phyloP scores from a whole-genome alignment of 148 eudicot genomes.

The Polygonum maritimum region DNA sequence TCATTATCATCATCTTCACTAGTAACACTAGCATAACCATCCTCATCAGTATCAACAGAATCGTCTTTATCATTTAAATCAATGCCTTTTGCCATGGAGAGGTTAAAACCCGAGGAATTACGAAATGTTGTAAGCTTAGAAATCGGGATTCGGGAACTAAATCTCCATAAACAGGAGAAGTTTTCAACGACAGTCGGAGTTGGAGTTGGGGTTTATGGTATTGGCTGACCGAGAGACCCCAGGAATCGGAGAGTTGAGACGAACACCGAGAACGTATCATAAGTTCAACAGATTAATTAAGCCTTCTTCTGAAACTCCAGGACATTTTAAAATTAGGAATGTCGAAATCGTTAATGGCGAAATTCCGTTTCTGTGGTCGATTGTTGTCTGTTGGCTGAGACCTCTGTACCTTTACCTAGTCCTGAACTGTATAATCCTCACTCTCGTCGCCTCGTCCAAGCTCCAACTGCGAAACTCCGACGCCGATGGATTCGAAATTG shows the following conservation, averaged over 20 bases:
- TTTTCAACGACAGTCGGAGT: slow-evolving; percentile 6
- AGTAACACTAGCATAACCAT: slow-evolving; percentile 8
- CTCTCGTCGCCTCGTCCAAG: slow-evolving; percentile 55
- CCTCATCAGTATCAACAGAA: background rate
- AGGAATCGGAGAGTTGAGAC: slow-evolving; percentile 13
- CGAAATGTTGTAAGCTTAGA: slow-evolving; percentile 18
- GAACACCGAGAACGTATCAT: slow-evolving; percentile 6
- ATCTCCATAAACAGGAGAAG: slow-evolving; percentile 7
- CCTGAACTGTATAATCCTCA: slow-evolving; percentile 66
- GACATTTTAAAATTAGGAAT: too few relatives aligned
- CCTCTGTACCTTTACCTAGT: slow-evolving; percentile 77
- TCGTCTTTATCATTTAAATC: background rate
- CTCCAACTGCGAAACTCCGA: slow-evolving; percentile 18
- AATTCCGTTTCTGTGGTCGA: slow-evolving; percentile 32
- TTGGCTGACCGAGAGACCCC: slow-evolving; percentile 16
- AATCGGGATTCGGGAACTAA: slow-evolving; percentile 8
- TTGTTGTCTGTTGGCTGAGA: slow-evolving; percentile 27
- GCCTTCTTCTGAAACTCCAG: slow-evolving; percentile 35
- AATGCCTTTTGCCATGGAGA: background rate
- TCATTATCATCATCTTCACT: slow-evolving; percentile 18
- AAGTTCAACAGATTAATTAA: slow-evolving; percentile 17
- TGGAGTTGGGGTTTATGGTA: background rate
- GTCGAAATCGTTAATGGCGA: too few relatives aligned
- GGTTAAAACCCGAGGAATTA: background rate
- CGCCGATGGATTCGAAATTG: background rate